Evolutionary conservation across 495 filamentous ascomycete genomes (phyloP), one percentile per base, ranked within the genome.

Genomic region (Podospora pseudocomata): DNA sequence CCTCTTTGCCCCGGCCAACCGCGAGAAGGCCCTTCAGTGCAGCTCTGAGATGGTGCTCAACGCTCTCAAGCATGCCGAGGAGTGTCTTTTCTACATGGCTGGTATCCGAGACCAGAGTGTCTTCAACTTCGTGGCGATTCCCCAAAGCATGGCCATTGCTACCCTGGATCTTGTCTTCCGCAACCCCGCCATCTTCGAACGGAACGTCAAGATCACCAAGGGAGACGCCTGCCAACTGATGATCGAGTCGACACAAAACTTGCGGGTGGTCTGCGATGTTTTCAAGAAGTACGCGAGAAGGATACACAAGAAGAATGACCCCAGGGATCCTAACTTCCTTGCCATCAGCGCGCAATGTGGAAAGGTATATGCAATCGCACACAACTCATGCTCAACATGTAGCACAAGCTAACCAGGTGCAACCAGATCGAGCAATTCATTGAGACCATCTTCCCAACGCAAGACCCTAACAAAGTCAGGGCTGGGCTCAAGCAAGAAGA

Each of bases 81-180:
- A 98, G 72, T 97, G 94, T 79, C 81, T 99, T 9, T 98, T 93
- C 82, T 99, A 99, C 83, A 91, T 99, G 80, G 96, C 96, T 26
- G 96, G 93, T 23, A 85, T 98, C 58, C 92, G 91, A 67, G 95
- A 99, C 78, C 95, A 98, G 81, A 95, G 91, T 77, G 93, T 97
- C n/a, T 99, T 99, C 90, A 98, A 99, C 83, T 99, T 99, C 77
- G 92, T 92, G 57, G 94, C 96, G 57, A 99, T 99, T 72, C 95
- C 95, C n/a, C 95, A 99, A 79, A 82, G 89, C 68, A 99, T 99
- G 95, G 95, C 96, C 30, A 97, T 99, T 78, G 94, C 95, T 2
- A 98, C 94, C 1, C 78, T 97, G 55, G 89, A 96, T 66, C 83
- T 95, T 34, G 91, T 95, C 73, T 99, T 97, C 86, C 89, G 91